Evolutionary conservation across 495 filamentous ascomycete species (phyloP), one percentile per base, ranked within the genome.

Genomic region (Lentithecium fluviatile): DNA sequence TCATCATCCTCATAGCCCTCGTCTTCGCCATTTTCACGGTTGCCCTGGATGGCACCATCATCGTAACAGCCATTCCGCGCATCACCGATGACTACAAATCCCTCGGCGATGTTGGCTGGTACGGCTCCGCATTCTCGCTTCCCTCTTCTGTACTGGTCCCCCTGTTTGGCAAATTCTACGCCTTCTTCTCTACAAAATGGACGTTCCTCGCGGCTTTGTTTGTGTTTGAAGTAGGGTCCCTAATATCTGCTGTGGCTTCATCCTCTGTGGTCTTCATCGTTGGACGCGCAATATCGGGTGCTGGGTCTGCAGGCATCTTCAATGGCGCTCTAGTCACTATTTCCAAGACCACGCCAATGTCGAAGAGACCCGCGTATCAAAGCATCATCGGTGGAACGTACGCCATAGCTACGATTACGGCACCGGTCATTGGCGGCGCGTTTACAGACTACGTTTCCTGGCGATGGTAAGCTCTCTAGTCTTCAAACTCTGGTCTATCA

Each of bases 41-140:
- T 3, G 29, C 40, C 5, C 51, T 51, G 53, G 61, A 65, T 37
- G 45, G 40, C 32, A 60, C 55, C 26, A 65, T 65, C 21, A 52
- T 65, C 17, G 61, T 32, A 19, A 60, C 61, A 2, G 61, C 61
- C 12, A 65, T 65, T 0, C 61, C 61, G 0, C 45, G 48, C 2
- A 65, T 65, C 20, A 65, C 61, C n/a, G 56, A 65, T 37, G 11
- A 60, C 7, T 65, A 60, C 56, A 34, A 60, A 36, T 60, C 56
- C 29, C 43, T 65, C n/a, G 34, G 23, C 46, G 36, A 60, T 48
- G 48, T 65, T 47, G 61, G 56, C 25, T 65, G 61, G 61, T 65
- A 65, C 42, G 48, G 40, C 19, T 6, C 5, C 40, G 40, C 40
- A 4, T 43, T 6, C 13, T 6, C 15, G 40, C 40, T 43, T 3